Percentiles rank a stretch among this genome's conserved stretches.
phyloP scores from a whole-genome alignment of 805 yeast genomes.

The Wickerhamomyces xylosicus region DNA sequence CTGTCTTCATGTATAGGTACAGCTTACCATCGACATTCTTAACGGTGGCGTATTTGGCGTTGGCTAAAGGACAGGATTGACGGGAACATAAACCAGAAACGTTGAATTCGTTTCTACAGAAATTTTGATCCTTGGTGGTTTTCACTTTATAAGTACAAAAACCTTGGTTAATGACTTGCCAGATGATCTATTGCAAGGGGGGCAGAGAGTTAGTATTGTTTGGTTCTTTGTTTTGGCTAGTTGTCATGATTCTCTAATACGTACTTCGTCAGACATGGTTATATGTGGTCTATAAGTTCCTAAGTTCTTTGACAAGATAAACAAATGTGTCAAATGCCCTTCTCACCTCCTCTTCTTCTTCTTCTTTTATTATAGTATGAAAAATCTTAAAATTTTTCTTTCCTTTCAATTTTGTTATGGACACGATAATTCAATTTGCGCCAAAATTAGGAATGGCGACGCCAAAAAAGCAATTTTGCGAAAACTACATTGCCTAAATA shows the following conservation, averaged over 20 bases:
- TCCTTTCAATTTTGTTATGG: not conserved
- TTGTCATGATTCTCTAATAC: too few species aligned
- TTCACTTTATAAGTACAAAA: constrained; percentile 92
- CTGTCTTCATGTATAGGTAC: constrained; percentile 90
- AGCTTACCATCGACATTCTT: constrained; percentile 71
- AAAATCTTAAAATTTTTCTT: not conserved
- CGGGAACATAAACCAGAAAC: constrained; percentile 91
- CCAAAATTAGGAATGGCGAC: too few species aligned
- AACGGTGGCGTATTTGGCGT: constrained; percentile 83
- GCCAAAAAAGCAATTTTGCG: too few species aligned
- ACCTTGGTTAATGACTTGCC: constrained; percentile 95
- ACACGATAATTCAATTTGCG: too few species aligned
- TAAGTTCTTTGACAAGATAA: too few species aligned
- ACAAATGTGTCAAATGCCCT: too few species aligned
- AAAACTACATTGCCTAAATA: too few species aligned
- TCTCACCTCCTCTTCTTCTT: not conserved
- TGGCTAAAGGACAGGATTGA: constrained; percentile 94
- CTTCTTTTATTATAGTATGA: too few species aligned
- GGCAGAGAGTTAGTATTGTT: not conserved
- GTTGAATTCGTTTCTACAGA: constrained; percentile 93
- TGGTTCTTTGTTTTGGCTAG: too few species aligned
- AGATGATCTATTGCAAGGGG: constrained; percentile 55
- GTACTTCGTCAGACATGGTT: constrained; percentile 19
- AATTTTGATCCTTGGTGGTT: constrained; percentile 81
- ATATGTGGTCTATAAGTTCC: too few species aligned